These are phyloP conservation scores for Metschnikowia lunata DNA, from an alignment of 805 yeast genomes.

Conservation along the genomic window DNA sequence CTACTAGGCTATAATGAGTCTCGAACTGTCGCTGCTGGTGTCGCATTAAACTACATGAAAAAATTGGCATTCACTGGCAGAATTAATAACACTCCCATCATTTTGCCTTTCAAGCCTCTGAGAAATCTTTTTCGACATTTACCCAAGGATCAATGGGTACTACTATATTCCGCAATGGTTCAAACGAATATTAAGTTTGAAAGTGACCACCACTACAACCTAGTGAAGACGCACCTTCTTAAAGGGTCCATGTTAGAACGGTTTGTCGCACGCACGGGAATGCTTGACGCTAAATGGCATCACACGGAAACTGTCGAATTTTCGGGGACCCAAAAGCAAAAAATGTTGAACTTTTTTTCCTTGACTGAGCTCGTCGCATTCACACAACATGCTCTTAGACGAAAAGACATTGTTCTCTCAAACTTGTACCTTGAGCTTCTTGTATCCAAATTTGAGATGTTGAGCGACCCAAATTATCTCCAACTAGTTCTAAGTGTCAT, in stretches of 20 bases:
- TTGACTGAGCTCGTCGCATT: conserved; percentile 24
- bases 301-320: conserved; percentile 21
- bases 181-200: conserved; percentile 30
- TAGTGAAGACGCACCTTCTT: conserved; percentile 21
- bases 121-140: neutral
- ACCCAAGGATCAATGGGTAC: conserved; percentile 9
- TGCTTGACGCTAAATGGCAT: conserved; percentile 35
- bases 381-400: conserved; percentile 20
- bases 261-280: conserved; percentile 35
- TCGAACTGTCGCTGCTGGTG: conserved; percentile 12
- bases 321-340: conserved; percentile 16
- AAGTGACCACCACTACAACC: conserved; percentile 11
- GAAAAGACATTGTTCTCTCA: conserved; percentile 29
- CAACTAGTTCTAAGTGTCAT: conserved; percentile 26
- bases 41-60: conserved; percentile 24
- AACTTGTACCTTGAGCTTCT: conserved; percentile 33
- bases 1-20: conserved; percentile 11
- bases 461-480: conserved; percentile 6
- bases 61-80: conserved; percentile 22
- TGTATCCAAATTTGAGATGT: conserved; percentile 32
- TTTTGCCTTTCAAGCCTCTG: conserved; percentile 7
- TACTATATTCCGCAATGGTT: conserved; percentile 29
- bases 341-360: conserved; percentile 31
- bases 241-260: conserved; percentile 30
- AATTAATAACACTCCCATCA: conserved; percentile 20